A percentile compares a stretch with the other conserved stretches of the same genome.
Conservation (phyloP, 768 basidiomycete genomes). For the Lactifluus subvellereus region DNA sequence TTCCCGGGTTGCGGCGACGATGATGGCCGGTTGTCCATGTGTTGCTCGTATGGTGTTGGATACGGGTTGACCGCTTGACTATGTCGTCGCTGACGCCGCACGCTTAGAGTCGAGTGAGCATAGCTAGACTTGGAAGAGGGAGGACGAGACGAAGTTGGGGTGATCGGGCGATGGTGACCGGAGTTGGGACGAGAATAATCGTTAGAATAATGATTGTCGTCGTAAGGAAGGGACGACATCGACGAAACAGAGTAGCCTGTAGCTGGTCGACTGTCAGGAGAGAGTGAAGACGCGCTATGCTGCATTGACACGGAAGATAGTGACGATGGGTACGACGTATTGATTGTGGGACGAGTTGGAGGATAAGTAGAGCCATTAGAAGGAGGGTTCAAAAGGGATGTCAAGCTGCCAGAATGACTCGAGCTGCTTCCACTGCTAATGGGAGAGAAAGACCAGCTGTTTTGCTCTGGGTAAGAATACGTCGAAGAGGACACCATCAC, state of each 20-base stretch:
- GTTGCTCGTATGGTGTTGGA: conserved; percentile 68
- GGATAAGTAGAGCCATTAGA: conserved; percentile 42
- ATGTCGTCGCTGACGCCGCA: conserved; percentile 70
- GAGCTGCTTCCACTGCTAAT: conserved; percentile 49
- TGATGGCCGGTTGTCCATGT: conserved; percentile 26
- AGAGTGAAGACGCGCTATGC: conserved; percentile 62
- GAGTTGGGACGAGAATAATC: conserved; percentile 71
- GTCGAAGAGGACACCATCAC: conserved; percentile 46
- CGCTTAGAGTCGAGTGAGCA: conserved; percentile 50
- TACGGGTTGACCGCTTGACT: conserved; percentile 87
- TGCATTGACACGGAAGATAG: conserved; percentile 41
- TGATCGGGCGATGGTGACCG: conserved; percentile 57
- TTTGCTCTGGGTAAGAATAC: conserved; percentile 59
- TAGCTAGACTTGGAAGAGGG: conserved; percentile 59
- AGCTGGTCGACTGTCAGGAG: conserved; percentile 80
- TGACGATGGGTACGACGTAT: conserved; percentile 54
- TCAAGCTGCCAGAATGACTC: conserved; percentile 66
- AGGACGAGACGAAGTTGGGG: conserved; percentile 63
- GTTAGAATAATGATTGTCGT: conserved; percentile 42
- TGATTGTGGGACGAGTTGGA: conserved; percentile 57
- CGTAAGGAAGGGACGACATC: conserved; percentile 54
- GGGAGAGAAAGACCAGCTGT: conserved; percentile 43
- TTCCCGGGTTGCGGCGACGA: conserved; percentile 27
- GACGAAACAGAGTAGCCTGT: conserved; percentile 85
- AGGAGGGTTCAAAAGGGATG: conserved; percentile 67